Conservation (phyloP, 31 red algal genomes). For the Endocladia muricata region DNA sequence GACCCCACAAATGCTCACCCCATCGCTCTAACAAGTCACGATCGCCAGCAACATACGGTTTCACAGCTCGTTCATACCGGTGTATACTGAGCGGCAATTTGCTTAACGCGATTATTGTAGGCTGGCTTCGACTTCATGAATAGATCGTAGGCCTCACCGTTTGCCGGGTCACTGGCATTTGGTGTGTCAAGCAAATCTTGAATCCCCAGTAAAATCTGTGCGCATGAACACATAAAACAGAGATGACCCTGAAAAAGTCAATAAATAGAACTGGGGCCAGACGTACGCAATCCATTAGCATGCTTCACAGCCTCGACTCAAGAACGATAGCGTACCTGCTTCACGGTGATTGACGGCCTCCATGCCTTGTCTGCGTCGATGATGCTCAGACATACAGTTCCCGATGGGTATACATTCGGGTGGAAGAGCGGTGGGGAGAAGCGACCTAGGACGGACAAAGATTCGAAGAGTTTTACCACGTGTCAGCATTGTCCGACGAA, state of each 20-base stretch:
- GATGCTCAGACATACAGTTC: slow-evolving; percentile 94
- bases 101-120: slow-evolving; percentile 65
- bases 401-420: slow-evolving; percentile 97
- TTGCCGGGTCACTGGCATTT: slow-evolving; percentile 81
- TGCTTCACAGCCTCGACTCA: too few relatives aligned
- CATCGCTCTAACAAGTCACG: too few relatives aligned
- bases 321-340: slow-evolving; percentile 78
- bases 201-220: slow-evolving; percentile 85
- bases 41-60: too few relatives aligned
- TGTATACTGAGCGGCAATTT: slow-evolving; percentile 62
- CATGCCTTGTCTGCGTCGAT: slow-evolving; percentile 94
- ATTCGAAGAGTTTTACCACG: too few relatives aligned
- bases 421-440: slow-evolving; percentile 94
- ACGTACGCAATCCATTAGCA: too few relatives aligned
- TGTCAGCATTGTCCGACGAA: too few relatives aligned
- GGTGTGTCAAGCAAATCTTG: slow-evolving; percentile 86
- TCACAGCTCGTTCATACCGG: too few relatives aligned
- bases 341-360: slow-evolving; percentile 91
- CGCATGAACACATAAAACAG: neutral
- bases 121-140: slow-evolving; percentile 68
- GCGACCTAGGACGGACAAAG: slow-evolving; percentile 29
- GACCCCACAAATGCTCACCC: too few relatives aligned
- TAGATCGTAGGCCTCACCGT: slow-evolving; percentile 76
- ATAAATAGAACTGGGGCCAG: neutral
- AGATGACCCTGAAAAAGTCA: neutral